Evolutionary conservation across 306 rosid species (phyloP).

Genomic region (Casuarina glauca): DNA sequence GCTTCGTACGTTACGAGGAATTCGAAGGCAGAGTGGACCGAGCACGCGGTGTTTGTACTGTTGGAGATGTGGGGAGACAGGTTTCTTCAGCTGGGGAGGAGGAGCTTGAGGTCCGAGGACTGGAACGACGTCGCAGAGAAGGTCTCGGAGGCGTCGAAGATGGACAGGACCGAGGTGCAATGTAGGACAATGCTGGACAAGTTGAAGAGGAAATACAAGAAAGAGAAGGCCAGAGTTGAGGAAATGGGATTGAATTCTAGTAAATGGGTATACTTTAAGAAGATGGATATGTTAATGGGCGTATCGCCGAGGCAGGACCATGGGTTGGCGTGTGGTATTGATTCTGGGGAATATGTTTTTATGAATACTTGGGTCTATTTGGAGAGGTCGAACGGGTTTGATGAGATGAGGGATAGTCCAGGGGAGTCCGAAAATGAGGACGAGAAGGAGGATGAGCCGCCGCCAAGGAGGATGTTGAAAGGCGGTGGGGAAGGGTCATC

Average conservation of each 20-base stretch:
- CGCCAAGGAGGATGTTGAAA: constrained; percentile 7
- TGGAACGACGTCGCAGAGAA: constrained; percentile 75
- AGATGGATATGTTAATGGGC: constrained; percentile 82
- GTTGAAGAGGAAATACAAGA: constrained; percentile 71
- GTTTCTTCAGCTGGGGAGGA: constrained; percentile 74
- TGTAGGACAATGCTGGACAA: constrained; percentile 60
- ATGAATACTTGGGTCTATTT: constrained; percentile 75
- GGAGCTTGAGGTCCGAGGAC: constrained; percentile 76
- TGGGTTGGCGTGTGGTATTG: constrained; percentile 85
- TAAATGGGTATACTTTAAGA: constrained; percentile 67
- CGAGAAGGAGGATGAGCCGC: constrained; percentile 38
- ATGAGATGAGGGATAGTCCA: constrained; percentile 95
- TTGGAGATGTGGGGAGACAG: constrained; percentile 82
- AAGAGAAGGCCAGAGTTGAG: constrained; percentile 61
- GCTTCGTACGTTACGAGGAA: constrained; percentile 15
- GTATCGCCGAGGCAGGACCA: constrained; percentile 55
- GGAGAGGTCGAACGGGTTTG: constrained; percentile 71
- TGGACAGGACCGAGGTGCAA: constrained; percentile 45
- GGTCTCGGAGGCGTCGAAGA: constrained; percentile 55
- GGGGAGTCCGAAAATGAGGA: constrained; percentile 64
- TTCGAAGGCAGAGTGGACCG: constrained; percentile 51
- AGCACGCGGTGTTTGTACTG: constrained; percentile 60
- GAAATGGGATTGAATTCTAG: constrained; percentile 52
- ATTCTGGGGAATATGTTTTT: constrained; percentile 82
- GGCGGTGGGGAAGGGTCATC: constrained; percentile 37